phyloP scores from a whole-genome alignment of 192 early-diverging fungal species.

The Backusella morwellensis region DNA sequence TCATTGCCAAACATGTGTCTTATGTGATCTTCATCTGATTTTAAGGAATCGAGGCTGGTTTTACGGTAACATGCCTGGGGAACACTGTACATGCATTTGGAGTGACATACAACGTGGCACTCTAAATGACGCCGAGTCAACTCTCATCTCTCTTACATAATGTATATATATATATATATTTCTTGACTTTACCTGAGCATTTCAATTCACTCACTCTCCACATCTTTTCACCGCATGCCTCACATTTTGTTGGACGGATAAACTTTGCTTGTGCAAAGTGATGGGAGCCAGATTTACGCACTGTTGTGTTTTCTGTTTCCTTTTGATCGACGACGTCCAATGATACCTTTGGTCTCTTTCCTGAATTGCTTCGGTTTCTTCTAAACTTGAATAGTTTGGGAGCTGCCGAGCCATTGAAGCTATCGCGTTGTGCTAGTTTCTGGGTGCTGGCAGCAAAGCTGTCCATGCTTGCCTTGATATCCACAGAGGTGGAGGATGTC shows the following conservation, averaged over 20 bases:
- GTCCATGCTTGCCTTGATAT: background rate
- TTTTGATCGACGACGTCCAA: background rate
- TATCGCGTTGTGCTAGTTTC: conserved; percentile 37
- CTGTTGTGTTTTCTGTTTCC: background rate
- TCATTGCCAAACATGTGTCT: conserved; percentile 64
- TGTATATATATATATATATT: too few species aligned
- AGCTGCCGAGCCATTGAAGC: conserved; percentile 33
- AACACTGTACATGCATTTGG: conserved; percentile 37
- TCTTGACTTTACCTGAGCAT: conserved; percentile 42
- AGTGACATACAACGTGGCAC: conserved; percentile 44
- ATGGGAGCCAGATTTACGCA: conserved; percentile 16
- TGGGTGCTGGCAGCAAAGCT: background rate
- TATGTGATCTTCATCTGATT: background rate
- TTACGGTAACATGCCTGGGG: conserved; percentile 23
- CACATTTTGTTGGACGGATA: conserved; percentile 43
- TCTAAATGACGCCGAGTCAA: conserved; percentile 18
- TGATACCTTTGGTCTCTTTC: conserved; percentile 17
- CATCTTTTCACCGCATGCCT: conserved; percentile 51
- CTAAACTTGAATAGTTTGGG: conserved; percentile 58
- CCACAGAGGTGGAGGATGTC: background rate
- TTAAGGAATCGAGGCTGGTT: background rate
- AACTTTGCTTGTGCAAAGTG: conserved; percentile 32
- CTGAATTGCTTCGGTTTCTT: conserved; percentile 43
- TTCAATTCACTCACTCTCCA: conserved; percentile 45
- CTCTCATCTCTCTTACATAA: too few species aligned